Conservation (phyloP, 495 filamentous ascomycete species). For the Pyronema domesticum region DNA sequence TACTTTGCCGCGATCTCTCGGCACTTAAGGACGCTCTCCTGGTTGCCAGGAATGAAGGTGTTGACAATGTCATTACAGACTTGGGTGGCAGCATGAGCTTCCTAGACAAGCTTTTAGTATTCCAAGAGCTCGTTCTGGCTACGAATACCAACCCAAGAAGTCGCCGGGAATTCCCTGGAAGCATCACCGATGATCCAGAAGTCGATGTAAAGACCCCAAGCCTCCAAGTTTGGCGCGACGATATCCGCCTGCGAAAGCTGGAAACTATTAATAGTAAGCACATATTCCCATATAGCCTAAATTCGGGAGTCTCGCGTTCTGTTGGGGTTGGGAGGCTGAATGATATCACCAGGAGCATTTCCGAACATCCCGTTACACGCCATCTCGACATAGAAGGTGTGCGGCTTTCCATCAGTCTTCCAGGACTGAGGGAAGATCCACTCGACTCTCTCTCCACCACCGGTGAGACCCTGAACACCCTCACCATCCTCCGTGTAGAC, state of each 20-base stretch:
- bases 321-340: slow-evolving; percentile 74
- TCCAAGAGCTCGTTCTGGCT: slow-evolving; percentile 16
- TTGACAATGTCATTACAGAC: slow-evolving; percentile 77
- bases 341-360: slow-evolving; percentile 63
- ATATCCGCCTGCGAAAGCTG: slow-evolving; percentile 65
- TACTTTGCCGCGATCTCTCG: slow-evolving; percentile 70
- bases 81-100: slow-evolving; percentile 69
- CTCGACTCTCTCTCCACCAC: slow-evolving; percentile 72
- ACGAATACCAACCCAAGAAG: slow-evolving; percentile 38
- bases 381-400: slow-evolving; percentile 91
- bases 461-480: slow-evolving; percentile 80
- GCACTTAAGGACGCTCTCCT: slow-evolving; percentile 57
- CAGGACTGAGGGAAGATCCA: slow-evolving; percentile 72
- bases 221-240: slow-evolving; percentile 70
- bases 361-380: slow-evolving; percentile 98
- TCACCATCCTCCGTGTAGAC: slow-evolving; percentile 78
- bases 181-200: slow-evolving; percentile 92
- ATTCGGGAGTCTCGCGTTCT: slow-evolving; percentile 30
- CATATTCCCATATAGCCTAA: neutral
- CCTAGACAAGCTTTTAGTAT: slow-evolving; percentile 27
- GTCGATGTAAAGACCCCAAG: slow-evolving; percentile 67
- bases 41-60: slow-evolving; percentile 60
- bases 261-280: slow-evolving; percentile 29
- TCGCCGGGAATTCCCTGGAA: slow-evolving; percentile 57
- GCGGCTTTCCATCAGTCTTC: slow-evolving; percentile 62